Evolutionary conservation across 2,329 filamentous ascomycete species (phyloP), one percentile per base, ranked within the genome.

Genomic region (Xylariomycetidae sp.): DNA sequence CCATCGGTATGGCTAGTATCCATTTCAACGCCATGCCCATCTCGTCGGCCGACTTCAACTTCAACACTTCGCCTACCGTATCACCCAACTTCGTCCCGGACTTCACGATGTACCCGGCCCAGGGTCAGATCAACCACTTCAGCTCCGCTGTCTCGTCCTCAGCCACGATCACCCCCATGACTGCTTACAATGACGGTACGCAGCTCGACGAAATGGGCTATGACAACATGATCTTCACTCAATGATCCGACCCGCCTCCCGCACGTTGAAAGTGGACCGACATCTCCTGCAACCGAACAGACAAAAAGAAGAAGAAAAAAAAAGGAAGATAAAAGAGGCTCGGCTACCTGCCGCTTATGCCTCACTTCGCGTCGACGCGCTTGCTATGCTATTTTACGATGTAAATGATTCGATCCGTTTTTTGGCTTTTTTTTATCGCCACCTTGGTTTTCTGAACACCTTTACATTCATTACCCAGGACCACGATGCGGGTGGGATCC

Each of bases 31-130:
- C 28, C 5, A 50, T 49, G 40, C 53, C 53, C 19, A 40, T 56
- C 10, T 56, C 54, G 2, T 57, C 54, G 1, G 53, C 54, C 9
- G 48, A 51, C 26, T 56, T 56, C 34, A 44, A 48, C 12, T 54
- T 55, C 24, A 43, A 39, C 16, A 42, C 38, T 31, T 36, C 44
- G 9, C 32, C 45, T 10, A 43, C 34, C 20, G 43, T 51, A 24
- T 43, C 48, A 6, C 38, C 47, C 1, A 30, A 28, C 19, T 52
- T 52, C 29, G 24, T 36, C 16, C 19, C 46, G 12, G 43, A 50
- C 6, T 29, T 48, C 16, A 37, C 47, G 12, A 36, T 34, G 4
- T 49, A 43, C 28, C 30, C 38, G 10, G 22, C 40, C 8, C 44
- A 50, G 10, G 42, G 47, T 22, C 48, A 46, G 6, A 43, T 52